Percentiles rank a stretch among this genome's conserved stretches.
Conservation (phyloP, 2,329 filamentous ascomycete genomes). For the Trichophaea hybrida region DNA sequence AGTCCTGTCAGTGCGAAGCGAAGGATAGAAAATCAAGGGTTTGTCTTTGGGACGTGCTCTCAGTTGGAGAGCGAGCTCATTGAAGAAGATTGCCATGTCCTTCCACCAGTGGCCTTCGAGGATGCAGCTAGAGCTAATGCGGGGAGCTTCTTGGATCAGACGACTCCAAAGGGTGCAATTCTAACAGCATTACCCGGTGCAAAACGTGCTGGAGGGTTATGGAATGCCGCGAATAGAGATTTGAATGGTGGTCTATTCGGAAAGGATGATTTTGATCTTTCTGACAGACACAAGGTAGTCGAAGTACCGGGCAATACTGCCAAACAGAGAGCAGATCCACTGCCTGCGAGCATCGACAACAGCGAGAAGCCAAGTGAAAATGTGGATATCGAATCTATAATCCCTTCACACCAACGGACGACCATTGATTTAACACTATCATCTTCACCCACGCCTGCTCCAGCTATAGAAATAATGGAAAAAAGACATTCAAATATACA, state of each 20-base stretch:
- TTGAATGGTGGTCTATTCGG: constrained; percentile 47
- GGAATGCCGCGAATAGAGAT: constrained; percentile 57
- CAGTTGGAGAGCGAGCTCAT: constrained; percentile 44
- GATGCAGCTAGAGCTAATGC: not conserved
- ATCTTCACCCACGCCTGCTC: not conserved
- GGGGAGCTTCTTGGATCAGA: no score
- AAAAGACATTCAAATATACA: not conserved
- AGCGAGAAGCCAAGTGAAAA: not conserved
- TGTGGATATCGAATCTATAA: not conserved
- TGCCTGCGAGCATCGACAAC: not conserved
- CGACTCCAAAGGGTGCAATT: not conserved
- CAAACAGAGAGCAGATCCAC: no score
- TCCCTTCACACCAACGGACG: not conserved
- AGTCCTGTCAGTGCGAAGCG: constrained; percentile 55
- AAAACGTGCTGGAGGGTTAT: constrained; percentile 37
- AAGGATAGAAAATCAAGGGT: constrained; percentile 54
- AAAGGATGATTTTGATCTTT: not conserved
- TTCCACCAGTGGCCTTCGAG: not conserved
- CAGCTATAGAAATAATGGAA: not conserved
- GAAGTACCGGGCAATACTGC: not conserved
- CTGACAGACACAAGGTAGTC: not conserved
- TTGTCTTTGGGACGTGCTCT: constrained; percentile 75
- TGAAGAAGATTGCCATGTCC: not conserved
- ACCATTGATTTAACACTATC: not conserved
- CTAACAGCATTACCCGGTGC: not conserved